Evolutionary conservation across 306 rosid species (phyloP).

Genomic region (Hippophae rhamnoides): DNA sequence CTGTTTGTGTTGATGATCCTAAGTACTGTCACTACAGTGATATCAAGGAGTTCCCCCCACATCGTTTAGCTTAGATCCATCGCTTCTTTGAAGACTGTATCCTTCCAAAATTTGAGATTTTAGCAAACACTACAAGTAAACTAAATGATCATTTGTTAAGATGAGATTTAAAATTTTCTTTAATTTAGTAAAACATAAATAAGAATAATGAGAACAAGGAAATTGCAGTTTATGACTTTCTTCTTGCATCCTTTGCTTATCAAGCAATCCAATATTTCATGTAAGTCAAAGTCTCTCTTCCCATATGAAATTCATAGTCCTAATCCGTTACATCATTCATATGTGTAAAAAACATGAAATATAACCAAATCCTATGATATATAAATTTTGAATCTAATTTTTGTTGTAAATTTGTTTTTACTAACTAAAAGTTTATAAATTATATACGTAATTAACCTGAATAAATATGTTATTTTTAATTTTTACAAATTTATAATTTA

Average conservation of each 20-base stretch:
- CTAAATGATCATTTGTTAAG: not conserved
- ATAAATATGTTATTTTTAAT: too few relatives aligned
- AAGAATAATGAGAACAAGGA: slow-evolving; percentile 95
- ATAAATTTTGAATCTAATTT: too few relatives aligned
- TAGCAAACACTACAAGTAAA: not conserved
- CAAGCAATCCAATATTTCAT: slow-evolving; percentile 66
- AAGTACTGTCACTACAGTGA: slow-evolving; percentile 81
- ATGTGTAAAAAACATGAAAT: too few relatives aligned
- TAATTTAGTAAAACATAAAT: slow-evolving; percentile 36
- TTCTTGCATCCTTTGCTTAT: slow-evolving; percentile 66
- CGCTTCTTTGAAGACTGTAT: slow-evolving; percentile 91
- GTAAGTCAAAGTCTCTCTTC: slow-evolving; percentile 33
- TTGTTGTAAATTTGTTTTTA: too few relatives aligned
- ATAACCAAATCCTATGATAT: too few relatives aligned
- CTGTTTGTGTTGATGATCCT: slow-evolving; percentile 95
- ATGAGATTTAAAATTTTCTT: slow-evolving; percentile 22
- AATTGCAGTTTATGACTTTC: slow-evolving; percentile 82
- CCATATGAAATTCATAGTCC: not conserved
- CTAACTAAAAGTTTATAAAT: too few relatives aligned
- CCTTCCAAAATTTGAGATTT: slow-evolving; percentile 24
- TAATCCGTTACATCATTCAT: not conserved
- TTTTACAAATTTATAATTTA: too few relatives aligned
- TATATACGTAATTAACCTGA: too few relatives aligned
- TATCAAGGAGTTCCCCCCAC: slow-evolving; percentile 94
- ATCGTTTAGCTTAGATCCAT: slow-evolving; percentile 88